Base-by-base conservation (phyloP, 2,329 filamentous ascomycete species). In the Pleurostoma richardsiae region DNA sequence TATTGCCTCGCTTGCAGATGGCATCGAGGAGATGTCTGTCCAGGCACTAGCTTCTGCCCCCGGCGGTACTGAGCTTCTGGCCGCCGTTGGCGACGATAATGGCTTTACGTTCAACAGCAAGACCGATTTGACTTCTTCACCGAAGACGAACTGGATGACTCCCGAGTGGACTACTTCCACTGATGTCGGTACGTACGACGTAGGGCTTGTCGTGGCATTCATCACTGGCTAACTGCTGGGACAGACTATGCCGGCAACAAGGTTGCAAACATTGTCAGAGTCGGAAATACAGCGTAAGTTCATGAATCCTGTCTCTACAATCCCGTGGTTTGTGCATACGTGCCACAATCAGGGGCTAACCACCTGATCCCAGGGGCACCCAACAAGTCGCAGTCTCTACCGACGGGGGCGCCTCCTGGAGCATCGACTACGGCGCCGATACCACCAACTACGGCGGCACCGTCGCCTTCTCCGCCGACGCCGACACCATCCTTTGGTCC, bases 11-110 rank as follows among this genome's bases (percentile, higher is more conserved):
- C 63, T 80, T 4, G 77, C 77, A 1, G 68, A 73, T 29, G 77
- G 77, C 0, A 78, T 80, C 29, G 76, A 80, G 47, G 77, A 80
- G 53, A 74, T 72, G 41, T 67, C 75, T 3, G 66, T 79, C 0
- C 68, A 72, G 6, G 72, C 67, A 3, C 59, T 81, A 10, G 68
- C 72, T 11, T 76, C 73, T 1, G 71, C 69, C 0, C 72, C 73
- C 0, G 70, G 71, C 0, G 77, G 76, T 2, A 71, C 69, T 2
- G 74, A 78, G 40, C 69, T 80, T 3, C 61, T 80, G 3, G 73
- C 69, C 1, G 76, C 69, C 2, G 70, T 78, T 0, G 73, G 67
- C 4, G 77, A 81, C 44, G 70, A 74, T 50, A 71, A 68, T 43
- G 77, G 77, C 0, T 81, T 77, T 55, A 75, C 72, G 1, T 76